Percentiles rank a stretch among this genome's conserved stretches.
phyloP scores from a whole-genome alignment of 108 stramenopile genomes.

The Phaeodactylum tricornutum region DNA sequence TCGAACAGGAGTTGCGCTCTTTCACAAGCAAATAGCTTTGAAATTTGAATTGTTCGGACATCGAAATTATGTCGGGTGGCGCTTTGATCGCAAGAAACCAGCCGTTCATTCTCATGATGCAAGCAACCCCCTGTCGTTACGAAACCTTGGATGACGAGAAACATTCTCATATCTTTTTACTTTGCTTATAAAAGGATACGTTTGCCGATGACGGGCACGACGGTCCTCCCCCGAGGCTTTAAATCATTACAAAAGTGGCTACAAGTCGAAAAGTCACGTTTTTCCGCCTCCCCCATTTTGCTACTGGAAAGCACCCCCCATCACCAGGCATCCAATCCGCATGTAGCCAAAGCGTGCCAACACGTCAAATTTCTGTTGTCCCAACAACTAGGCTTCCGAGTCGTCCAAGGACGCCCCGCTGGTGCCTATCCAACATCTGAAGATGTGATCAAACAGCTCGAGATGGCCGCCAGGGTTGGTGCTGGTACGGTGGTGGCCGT shows the following conservation, averaged over 20 bases:
- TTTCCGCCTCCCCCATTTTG: neutral
- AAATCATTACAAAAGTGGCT: conserved; percentile 10
- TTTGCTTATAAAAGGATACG: too few species aligned
- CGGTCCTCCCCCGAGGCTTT: too few species aligned
- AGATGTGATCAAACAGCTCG: conserved; percentile 10
- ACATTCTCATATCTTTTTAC: too few species aligned
- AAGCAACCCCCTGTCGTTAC: too few species aligned
- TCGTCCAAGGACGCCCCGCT: conserved; percentile 17
- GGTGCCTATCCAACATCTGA: conserved; percentile 17
- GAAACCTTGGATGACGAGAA: too few species aligned
- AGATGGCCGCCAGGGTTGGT: conserved; percentile 27
- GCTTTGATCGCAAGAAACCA: too few species aligned
- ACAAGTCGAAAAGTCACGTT: conserved; percentile 1
- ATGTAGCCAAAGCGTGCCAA: conserved; percentile 16
- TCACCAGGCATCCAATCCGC: conserved; percentile 1
- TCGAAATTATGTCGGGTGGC: too few species aligned
- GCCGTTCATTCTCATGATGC: too few species aligned
- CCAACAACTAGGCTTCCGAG: conserved; percentile 21
- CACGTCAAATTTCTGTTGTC: conserved; percentile 14
- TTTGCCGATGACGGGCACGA: too few species aligned
- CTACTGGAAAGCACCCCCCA: conserved; percentile 1
- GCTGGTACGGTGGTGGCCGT: conserved; percentile 42
- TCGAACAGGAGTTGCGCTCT: too few species aligned
- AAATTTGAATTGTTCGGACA: too few species aligned
- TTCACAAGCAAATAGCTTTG: too few species aligned